Evolutionary conservation across 2,329 filamentous ascomycete species (phyloP), one percentile per base, ranked within the genome.

Genomic region (Calonectria honghensis): DNA sequence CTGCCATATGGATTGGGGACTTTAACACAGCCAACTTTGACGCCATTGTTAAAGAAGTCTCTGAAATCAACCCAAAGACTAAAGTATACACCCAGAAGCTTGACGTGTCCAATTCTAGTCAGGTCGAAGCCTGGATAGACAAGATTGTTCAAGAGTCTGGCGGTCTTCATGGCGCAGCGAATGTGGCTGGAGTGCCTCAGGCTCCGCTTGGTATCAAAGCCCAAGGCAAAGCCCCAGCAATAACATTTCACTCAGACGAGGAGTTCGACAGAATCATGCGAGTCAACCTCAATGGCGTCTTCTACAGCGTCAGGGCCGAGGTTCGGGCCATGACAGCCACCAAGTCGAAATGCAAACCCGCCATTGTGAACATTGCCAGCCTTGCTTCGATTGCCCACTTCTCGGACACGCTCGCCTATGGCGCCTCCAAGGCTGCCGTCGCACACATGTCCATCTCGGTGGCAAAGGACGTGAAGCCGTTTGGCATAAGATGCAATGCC

Each of bases 401-500:
- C n/a, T 37, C 54, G 27, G 54, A 61, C 14, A 37, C 54, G 6
- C 20, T 61, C 3, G 54, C 54, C 10, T 61, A 61, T 27, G 20
- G 54, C 11, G 54, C 32, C 6, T 61, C 54, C 54, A 61, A 61
- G 32, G 54, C 54, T 6, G 54, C 54, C 6, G 54, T 61, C 3
- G 54, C 54, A 2, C 54, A 61, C 32, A 61, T 61, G 54, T 27
- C 31, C 32, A 61, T 61, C 32, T 61, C 32, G 3, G 54, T 61
- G 2, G 54, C 54, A 27, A 61, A 61, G 10, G 54, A 61, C 39
- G 54, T 61, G n/a, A 61, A 24, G 32, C 32, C 54, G 13, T 61
- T 61, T 11, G 54, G 54, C n/a, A 61, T 61, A n/a, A 32, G 54
- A 16, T 61, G 54, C 54, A 61, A 61, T 61, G 54, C 54, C 32